Conservation (phyloP, 1,284 basidiomycete genomes). For the Tylopilus orsonianus region DNA sequence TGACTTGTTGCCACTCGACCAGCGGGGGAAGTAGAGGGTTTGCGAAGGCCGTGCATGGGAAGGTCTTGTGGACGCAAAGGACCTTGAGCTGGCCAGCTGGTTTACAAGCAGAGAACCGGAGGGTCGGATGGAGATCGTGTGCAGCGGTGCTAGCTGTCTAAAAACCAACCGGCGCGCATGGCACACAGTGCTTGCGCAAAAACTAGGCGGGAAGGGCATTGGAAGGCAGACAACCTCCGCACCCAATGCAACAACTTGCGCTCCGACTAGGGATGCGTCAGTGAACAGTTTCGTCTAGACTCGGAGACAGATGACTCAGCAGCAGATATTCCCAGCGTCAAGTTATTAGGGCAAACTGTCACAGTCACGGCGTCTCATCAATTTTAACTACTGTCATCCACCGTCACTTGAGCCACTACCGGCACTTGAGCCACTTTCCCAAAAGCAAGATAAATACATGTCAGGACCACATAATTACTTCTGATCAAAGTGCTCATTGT, state of each 20-base stretch:
- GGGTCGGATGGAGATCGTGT: conserved; percentile 15
- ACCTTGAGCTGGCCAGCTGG: conserved; percentile 13
- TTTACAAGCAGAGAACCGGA: conserved; percentile 5
- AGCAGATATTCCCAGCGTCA: conserved; percentile 16
- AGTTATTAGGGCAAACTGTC: too few species aligned
- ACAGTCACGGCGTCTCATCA: too few species aligned
- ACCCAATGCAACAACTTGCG: conserved; percentile 6
- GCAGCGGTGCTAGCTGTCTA: conserved; percentile 8
- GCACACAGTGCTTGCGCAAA: conserved; percentile 14
- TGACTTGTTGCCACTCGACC: conserved; percentile 30
- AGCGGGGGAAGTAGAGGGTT: conserved; percentile 27
- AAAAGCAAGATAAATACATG: too few species aligned
- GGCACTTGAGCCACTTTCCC: too few species aligned
- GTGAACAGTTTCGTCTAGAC: conserved; percentile 1
- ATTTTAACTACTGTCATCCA: too few species aligned
- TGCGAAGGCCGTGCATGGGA: conserved; percentile 24
- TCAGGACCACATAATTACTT: too few species aligned
- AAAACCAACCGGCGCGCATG: conserved; percentile 15
- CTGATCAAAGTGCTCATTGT: too few species aligned
- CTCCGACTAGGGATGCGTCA: not conserved
- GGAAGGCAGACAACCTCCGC: conserved; percentile 20
- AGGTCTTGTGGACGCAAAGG: conserved; percentile 22
- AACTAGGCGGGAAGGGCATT: conserved; percentile 25
- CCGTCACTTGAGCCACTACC: too few species aligned
- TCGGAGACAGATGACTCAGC: conserved; percentile 21